Evolutionary conservation across 2,329 filamentous ascomycete species (phyloP), one percentile per base, ranked within the genome.

Genomic region (Trichoderma oligosporum): DNA sequence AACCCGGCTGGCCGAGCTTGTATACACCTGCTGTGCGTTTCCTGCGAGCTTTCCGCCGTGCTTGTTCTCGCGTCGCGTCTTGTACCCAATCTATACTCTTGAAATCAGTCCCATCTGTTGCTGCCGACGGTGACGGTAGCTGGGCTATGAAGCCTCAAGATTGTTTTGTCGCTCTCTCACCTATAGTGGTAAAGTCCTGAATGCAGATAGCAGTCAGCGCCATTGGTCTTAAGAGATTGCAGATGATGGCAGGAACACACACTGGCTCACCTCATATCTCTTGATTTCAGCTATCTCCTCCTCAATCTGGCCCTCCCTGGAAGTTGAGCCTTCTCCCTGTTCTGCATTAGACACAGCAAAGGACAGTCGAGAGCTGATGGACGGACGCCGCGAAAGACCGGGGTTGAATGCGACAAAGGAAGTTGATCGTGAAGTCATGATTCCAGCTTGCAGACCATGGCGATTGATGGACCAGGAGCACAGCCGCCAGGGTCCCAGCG

Each of bases 261-360:
- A 18, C 27, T 27, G 24, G 61, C 73, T 61, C 71, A 86, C 84
- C 76, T 96, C 94, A 75, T 99, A 99, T 76, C 93, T 84, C 76
- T 97, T 97, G 71, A 99, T 97, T 77, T 97, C 88, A 24, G 89
- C 92, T 69, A 99, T 96, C 76, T 99, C 94, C 69, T 97, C 92
- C 60, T 91, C 88, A 63, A 96, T 90, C 61, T 87, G 84, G 60
- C 86, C 82, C 66, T 89, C 83, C 56, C 80, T 83, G 25, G 78
- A 78, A 60, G 75, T 75, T 59, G 75, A 74, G 59, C 78, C 74
- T 59, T 86, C 81, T 60, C 84, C 85, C 61, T 79, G 79, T 70
- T 91, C 87, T 60, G 78, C 80, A 60, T 74, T 82, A 55, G 85
- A 87, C 57, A 89, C 78, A 33, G 84, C 83, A 60, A 86, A 87